These are phyloP conservation scores for Nicotiana tomentosiformis DNA, from an alignment of 257 asterid species.

Conservation along the genomic window DNA sequence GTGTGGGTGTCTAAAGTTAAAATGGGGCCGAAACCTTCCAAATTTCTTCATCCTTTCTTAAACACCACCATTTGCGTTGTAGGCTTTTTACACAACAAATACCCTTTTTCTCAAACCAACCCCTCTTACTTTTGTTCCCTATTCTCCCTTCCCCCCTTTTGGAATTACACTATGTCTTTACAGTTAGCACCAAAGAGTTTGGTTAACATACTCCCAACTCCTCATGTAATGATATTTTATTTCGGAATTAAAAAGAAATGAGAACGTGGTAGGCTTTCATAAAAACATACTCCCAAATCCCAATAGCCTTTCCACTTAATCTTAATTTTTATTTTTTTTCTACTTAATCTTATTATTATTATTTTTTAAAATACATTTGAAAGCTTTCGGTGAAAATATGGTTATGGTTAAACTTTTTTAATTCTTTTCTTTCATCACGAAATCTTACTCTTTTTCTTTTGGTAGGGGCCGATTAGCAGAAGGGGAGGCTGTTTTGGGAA, in stretches of 20 bases:
- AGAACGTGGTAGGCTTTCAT: too few relatives aligned
- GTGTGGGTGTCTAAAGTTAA: not conserved
- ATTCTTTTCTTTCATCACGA: not conserved
- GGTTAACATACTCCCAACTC: not conserved
- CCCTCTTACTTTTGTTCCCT: constrained; percentile 13
- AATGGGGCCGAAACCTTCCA: not conserved
- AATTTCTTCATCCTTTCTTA: not conserved
- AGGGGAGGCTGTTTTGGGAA: not conserved
- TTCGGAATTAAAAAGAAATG: too few relatives aligned
- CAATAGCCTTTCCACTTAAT: too few relatives aligned
- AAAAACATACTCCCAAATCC: too few relatives aligned
- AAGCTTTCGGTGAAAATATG: too few relatives aligned
- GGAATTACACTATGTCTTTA: not conserved
- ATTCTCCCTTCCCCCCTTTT: not conserved
- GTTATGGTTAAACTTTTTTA: not conserved
- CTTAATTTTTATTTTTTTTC: too few relatives aligned
- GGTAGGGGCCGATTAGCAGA: not conserved
- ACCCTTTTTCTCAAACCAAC: constrained; percentile 5
- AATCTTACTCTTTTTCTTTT: not conserved
- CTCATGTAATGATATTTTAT: too few relatives aligned
- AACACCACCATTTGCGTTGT: constrained; percentile 25
- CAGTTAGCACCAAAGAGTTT: not conserved
- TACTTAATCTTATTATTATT: too few relatives aligned
- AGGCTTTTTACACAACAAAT: constrained; percentile 29
- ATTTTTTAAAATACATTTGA: too few relatives aligned